Base-by-base conservation (phyloP, 2,329 filamentous ascomycete species). In the Cryphonectria radicalis region DNA sequence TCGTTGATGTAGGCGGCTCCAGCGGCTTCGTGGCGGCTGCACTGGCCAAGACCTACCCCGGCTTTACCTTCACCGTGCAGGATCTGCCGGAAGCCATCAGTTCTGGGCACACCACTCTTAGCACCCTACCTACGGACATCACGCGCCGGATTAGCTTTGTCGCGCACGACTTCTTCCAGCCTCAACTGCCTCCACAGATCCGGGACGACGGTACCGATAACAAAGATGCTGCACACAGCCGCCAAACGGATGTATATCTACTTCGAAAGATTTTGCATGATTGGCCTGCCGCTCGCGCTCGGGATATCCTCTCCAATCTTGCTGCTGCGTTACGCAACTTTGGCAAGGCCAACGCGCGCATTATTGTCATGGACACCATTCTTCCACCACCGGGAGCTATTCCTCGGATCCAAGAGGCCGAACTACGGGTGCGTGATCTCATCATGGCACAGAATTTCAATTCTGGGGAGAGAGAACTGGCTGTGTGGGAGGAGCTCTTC, bases 1-100 rank as follows among this genome's bases (percentile, higher is more conserved):
- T 81, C 10, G 76, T 82, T 1, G 81, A 82, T 59, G 76, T 76
- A n/a, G 80, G 80, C 7, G 80, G 80, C 25, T 77, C 77, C 6
- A 77, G 74, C 7, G 80, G 80, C 3, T 75, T 77, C 40, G 75
- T 75, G 35, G 73, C 72, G 55, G 74, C 78, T 46, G 75, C 76
- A 2, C 74, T 81, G 1, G 79, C 80, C 10, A 68, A 74, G 42
- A 63, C 70, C 28, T 76, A 76, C 60, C 74, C 78, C 1, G 59
- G 75, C 1, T 74, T 79, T 22, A 73, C 69, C 0, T 80, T 80
- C 69, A 70, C 78, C 3, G 40, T 67, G 13, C 66, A 67, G 28
- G 66, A 67, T 62, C 40, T 67, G 42, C 66, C 66, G 5, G 66
- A 67, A 40, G 53, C 66, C 35, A 43, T 67, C 6, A 40, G 43